Evolutionary conservation across 1,284 basidiomycete genomes (phyloP), one percentile per base, ranked within the genome.

Genomic region (Meira miltonrushii): DNA sequence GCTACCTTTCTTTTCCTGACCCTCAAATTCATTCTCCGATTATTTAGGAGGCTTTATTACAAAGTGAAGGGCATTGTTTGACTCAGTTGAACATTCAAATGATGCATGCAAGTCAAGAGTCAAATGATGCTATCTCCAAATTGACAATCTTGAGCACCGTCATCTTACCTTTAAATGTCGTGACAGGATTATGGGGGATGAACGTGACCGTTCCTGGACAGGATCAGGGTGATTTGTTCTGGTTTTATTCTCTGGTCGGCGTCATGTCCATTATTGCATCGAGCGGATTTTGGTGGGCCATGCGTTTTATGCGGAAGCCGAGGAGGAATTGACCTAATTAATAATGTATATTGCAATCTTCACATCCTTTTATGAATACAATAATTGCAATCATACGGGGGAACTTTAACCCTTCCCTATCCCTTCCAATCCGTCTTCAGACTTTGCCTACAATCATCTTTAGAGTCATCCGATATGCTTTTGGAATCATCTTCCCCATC

Each of bases 111-210:
- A 55, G 25, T 39, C 13, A 55, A 12, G 39, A 55, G 7, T 13
- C 43, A 12, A 55, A 39, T 17, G 54, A 55, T 15, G 54, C 43
- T 5, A 41, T 55, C 17, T 55, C 54, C 39, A 55, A 55, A 17
- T 40, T 55, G 40, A 55, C 54, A 2, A 39, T 47, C 6, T 17
- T 55, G 10, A 47, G 54, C 23, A 55, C 54, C 10, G 54, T 55
- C 11, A 13, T 55, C 9, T 11, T 55, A 33, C 54, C 54, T 17
- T 33, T 55, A 8, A 55, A 55, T 48, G 19, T 48, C 17, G 25
- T 55, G 6, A 55, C 54, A 33, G 54, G 54, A n/a, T 39, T 55
- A 9, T 55, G 54, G 54, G 54, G 54, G 13, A 55, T 55, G 54
- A 55, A 55, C 21, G 54, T 55, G 2, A 19, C 21, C 11, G 54